These are phyloP conservation scores for Funneliformis mosseae DNA, from an alignment of 192 early-diverging fungal species.

Conservation along the genomic window DNA sequence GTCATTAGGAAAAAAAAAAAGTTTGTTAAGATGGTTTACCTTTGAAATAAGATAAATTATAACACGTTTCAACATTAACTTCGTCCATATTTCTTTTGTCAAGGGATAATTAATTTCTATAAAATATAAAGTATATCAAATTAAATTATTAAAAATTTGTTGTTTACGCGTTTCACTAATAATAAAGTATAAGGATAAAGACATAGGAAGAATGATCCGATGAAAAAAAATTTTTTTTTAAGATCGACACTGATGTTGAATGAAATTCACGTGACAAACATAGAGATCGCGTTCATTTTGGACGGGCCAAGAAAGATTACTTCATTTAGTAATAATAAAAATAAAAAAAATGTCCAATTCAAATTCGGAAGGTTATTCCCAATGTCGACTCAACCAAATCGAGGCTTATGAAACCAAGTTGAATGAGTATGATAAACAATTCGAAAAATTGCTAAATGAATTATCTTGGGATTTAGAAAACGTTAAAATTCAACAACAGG, in stretches of 20 bases:
- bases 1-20: neutral
- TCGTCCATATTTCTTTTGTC: neutral
- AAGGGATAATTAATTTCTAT: too few species aligned
- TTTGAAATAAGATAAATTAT: conserved; percentile 31
- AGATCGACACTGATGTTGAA: too few species aligned
- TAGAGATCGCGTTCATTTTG: too few species aligned
- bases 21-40: neutral
- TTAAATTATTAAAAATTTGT: neutral
- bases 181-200: too few species aligned
- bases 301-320: too few species aligned
- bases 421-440: conserved; percentile 15
- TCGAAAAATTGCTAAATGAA: neutral
- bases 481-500: conserved; percentile 10
- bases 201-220: too few species aligned
- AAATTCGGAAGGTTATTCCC: neutral
- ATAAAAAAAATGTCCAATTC: neutral
- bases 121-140: neutral
- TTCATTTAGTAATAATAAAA: neutral
- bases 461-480: conserved; percentile 1
- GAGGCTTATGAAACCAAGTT: neutral
- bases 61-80: conserved; percentile 18
- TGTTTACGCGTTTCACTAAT: too few species aligned
- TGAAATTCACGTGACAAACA: too few species aligned
- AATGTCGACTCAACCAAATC: neutral
- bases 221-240: too few species aligned